phyloP scores from a whole-genome alignment of 306 rosid genomes.

The Prunus campanulata region DNA sequence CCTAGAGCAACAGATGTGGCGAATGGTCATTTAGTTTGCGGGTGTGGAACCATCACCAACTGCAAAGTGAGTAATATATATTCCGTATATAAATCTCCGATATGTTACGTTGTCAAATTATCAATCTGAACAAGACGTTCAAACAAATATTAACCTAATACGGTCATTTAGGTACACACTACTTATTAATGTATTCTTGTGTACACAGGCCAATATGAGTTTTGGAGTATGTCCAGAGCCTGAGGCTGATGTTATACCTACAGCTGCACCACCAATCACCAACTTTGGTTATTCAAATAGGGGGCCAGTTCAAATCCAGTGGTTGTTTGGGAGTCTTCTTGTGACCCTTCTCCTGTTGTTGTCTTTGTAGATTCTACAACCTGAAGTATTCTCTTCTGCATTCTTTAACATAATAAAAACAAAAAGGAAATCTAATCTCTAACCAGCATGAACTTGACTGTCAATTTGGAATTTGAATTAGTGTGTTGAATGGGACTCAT shows the following conservation, averaged over 20 bases:
- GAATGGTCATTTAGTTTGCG: constrained; percentile 62
- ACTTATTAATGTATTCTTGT: background rate
- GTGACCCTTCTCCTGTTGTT: background rate
- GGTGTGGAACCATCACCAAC: constrained; percentile 46
- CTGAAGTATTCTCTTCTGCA: background rate
- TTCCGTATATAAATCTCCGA: background rate
- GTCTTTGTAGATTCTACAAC: background rate
- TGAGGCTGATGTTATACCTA: constrained; percentile 6
- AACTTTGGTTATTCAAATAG: constrained; percentile 3
- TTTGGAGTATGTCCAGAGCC: constrained; percentile 9
- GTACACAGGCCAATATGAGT: constrained; percentile 3
- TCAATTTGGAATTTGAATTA: background rate
- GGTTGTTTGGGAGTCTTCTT: background rate
- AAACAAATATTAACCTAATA: background rate
- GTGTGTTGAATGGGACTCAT: background rate
- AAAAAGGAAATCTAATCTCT: background rate
- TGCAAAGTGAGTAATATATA: constrained; percentile 45
- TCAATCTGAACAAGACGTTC: background rate
- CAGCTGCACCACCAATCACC: background rate
- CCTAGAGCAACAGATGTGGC: constrained; percentile 53
- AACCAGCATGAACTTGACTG: background rate
- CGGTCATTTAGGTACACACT: background rate
- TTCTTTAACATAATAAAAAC: background rate
- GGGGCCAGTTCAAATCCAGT: background rate
- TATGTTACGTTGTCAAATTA: background rate